Evolutionary conservation across 192 early-diverging fungal genomes (phyloP), one percentile per base, ranked within the genome.

Genomic region (Pilobolus umbonatus): DNA sequence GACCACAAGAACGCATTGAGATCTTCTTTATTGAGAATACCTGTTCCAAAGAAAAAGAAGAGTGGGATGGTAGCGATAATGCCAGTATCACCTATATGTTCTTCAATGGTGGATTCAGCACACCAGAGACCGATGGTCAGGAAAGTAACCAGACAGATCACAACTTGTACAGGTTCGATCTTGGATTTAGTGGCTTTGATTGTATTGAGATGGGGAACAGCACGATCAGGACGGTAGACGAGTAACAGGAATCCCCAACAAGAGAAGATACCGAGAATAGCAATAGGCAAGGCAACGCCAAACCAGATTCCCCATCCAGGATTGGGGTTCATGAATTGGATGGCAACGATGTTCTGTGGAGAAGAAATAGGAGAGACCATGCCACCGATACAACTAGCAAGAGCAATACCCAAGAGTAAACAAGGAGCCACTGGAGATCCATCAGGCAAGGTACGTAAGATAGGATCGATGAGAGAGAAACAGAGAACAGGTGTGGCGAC

Each of bases 331-430:
- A 90, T 90, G 68, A 76, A 84, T 15, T 80, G 77, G 40, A 90
- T 80, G 11, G 88, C 81, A 60, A 90, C 77, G 21, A 87, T 82
- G 71, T 90, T 90, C 74, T 89, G 88, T 30, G 88, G 88, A 2
- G 84, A 86, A 2, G 88, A 80, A 68, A 90, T 90, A 26, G 88
- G 88, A 7, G 84, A 84, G 21, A 85, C 79, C 88, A 90, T 87
- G 30, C 88, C 88, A 46, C 86, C 88, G 32, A 90, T 72, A 42
- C 86, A 84, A 34, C 81, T 71, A 14, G 88, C 88, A 34, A 90
- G 69, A 12, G 88, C 88, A 43, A 90, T 90, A 57, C 88, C 88
- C 64, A 90, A 73, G 60, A 90, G 77, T 6, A 90, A 68, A 25
- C 79, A 80, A 28, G 76, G 76, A n/a, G 72, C 86, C 62, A 88